Percentiles rank a stretch among this genome's conserved stretches.
phyloP scores from a whole-genome alignment of 2,329 filamentous ascomycete genomes.

The Chrysoporthe austroafricana region DNA sequence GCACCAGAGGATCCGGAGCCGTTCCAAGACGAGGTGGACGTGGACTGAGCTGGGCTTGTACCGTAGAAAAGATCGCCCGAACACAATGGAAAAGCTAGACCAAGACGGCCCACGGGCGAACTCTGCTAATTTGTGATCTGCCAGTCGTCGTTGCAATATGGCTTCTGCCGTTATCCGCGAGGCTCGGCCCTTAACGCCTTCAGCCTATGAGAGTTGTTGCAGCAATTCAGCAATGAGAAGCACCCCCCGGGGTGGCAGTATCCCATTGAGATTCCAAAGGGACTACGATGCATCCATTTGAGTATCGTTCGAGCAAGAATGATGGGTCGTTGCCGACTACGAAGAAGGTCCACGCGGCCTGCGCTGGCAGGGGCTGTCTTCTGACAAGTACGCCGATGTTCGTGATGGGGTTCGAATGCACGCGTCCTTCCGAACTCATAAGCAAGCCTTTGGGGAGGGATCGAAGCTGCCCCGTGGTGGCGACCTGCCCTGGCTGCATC shows the following conservation, averaged over 20 bases:
- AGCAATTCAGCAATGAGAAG: too few relatives aligned
- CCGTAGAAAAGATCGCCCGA: not conserved
- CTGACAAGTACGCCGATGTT: not conserved
- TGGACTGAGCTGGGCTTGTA: constrained; percentile 34
- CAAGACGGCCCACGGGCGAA: not conserved
- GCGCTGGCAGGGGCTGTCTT: not conserved
- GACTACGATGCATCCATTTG: too few relatives aligned
- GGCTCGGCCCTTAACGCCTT: not conserved
- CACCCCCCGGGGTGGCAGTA: too few relatives aligned
- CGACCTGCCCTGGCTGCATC: too few relatives aligned
- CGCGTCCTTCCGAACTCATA: not conserved
- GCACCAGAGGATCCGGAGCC: constrained; percentile 59
- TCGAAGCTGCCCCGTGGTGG: too few relatives aligned
- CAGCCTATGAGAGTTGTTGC: too few relatives aligned
- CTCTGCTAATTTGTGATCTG: not conserved
- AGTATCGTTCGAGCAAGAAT: not conserved
- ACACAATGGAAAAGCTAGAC: not conserved
- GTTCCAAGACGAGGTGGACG: constrained; percentile 39
- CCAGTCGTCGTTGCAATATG: not conserved
- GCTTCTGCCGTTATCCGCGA: not conserved
- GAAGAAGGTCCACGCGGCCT: not conserved
- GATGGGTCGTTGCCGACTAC: not conserved
- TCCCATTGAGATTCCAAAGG: too few relatives aligned
- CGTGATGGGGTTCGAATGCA: not conserved
- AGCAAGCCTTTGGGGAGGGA: too few relatives aligned